Conservation (phyloP, 139 green algal genomes). For the Chlorella sp. region DNA sequence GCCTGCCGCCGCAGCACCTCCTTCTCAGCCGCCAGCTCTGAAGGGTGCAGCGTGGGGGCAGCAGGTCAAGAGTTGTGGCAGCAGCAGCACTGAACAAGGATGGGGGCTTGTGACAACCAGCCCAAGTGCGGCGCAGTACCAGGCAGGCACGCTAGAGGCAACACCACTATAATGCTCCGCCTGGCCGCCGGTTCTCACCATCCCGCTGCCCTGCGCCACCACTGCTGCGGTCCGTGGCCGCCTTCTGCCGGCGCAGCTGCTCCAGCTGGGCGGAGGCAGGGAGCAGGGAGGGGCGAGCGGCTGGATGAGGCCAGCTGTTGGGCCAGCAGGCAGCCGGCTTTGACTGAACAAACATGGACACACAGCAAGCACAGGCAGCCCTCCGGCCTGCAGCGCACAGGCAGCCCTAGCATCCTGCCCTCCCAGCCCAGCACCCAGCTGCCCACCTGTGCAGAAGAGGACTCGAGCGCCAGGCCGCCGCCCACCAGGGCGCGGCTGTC, state of each 20-base stretch:
- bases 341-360: too few species aligned
- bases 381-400: too few species aligned
- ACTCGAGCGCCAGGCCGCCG: constrained; percentile 24
- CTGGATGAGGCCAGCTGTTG: too few species aligned
- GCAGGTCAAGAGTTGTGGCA: background rate
- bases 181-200: background rate
- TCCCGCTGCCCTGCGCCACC: background rate
- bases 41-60: background rate
- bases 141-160: background rate
- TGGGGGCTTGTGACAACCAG: too few species aligned
- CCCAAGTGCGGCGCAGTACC: too few species aligned
- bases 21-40: constrained; percentile 36
- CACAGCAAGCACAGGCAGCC: too few species aligned
- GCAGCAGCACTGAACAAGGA: background rate
- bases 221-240: background rate
- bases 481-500: constrained; percentile 47
- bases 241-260: constrained; percentile 1
- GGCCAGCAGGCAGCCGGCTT: too few species aligned
- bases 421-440: too few species aligned
- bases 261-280: background rate
- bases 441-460: too few species aligned
- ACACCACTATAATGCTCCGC: too few species aligned
- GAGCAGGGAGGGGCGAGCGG: too few species aligned
- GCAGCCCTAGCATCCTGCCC: too few species aligned
- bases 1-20: constrained; percentile 37